Evolutionary conservation across 768 basidiomycete species (phyloP).

Genomic region (Flagelloscypha sp.): DNA sequence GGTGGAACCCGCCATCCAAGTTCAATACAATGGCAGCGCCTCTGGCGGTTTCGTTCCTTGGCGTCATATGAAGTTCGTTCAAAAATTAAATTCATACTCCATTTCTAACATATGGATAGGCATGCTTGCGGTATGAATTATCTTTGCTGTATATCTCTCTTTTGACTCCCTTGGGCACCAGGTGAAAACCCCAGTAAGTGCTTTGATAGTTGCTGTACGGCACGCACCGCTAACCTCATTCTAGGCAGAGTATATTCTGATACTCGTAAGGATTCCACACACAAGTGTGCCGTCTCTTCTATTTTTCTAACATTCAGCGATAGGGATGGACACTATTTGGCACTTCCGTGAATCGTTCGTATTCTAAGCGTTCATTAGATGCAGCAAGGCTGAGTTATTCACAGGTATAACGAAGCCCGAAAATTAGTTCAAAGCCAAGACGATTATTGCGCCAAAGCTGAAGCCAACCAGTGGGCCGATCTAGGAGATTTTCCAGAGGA

Average conservation of each 20-base stretch:
- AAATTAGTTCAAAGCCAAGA: constrained; percentile 63
- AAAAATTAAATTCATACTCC: background rate
- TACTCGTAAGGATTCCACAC: constrained; percentile 40
- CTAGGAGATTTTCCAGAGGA: constrained; percentile 59
- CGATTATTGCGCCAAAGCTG: constrained; percentile 48
- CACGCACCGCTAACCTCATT: constrained; percentile 7
- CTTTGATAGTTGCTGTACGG: background rate
- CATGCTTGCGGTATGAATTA: constrained; percentile 46
- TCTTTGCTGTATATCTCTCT: background rate
- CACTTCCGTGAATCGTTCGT: constrained; percentile 57
- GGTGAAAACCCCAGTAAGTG: constrained; percentile 49
- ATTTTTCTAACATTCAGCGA: constrained; percentile 27
- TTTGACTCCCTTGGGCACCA: constrained; percentile 11
- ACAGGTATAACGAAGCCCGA: constrained; percentile 56
- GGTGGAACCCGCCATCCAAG: constrained; percentile 63
- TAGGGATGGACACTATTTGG: constrained; percentile 70
- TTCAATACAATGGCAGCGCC: constrained; percentile 48
- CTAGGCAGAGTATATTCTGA: constrained; percentile 30
- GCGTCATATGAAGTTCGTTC: constrained; percentile 68
- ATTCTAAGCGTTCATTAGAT: constrained; percentile 7
- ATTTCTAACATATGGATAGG: constrained; percentile 18
- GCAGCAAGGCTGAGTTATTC: constrained; percentile 15
- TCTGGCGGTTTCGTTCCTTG: constrained; percentile 42
- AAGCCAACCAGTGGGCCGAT: constrained; percentile 37
- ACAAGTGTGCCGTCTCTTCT: background rate